Conservation (phyloP, 768 basidiomycete species). For the Boletus vermiculosoides region DNA sequence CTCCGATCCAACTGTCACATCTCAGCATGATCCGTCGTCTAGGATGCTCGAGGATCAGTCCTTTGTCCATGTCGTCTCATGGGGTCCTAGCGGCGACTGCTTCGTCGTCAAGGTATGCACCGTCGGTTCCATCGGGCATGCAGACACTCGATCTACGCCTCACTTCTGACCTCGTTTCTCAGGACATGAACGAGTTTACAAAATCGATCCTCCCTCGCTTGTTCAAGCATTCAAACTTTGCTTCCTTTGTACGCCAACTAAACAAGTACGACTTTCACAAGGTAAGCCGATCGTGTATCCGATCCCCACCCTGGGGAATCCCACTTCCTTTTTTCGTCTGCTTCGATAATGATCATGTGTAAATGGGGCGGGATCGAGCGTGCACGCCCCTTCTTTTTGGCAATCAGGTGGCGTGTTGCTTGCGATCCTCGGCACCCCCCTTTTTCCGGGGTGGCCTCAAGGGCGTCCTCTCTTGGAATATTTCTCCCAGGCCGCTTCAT, state of each 20-base stretch:
- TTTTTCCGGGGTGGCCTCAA: background rate
- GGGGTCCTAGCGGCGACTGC: slow-evolving; percentile 82
- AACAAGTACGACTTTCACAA: slow-evolving; percentile 99
- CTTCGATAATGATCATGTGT: slow-evolving; percentile 15
- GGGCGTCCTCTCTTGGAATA: background rate
- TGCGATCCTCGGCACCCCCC: background rate
- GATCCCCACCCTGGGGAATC: background rate
- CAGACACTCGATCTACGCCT: slow-evolving; percentile 25
- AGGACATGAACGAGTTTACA: slow-evolving; percentile 96
- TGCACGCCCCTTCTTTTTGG: slow-evolving; percentile 12
- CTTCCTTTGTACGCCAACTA: slow-evolving; percentile 77
- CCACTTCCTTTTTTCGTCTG: slow-evolving; percentile 2
- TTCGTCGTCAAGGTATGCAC: slow-evolving; percentile 78
- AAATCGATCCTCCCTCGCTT: slow-evolving; percentile 85
- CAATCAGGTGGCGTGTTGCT: background rate
- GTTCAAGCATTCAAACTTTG: slow-evolving; percentile 49
- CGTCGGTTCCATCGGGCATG: background rate
- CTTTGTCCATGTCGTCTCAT: slow-evolving; percentile 72
- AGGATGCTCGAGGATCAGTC: slow-evolving; percentile 88
- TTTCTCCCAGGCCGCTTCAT: background rate
- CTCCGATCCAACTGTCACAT: background rate
- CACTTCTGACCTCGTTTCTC: slow-evolving; percentile 12
- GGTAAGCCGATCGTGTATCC: slow-evolving; percentile 36
- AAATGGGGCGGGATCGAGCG: slow-evolving; percentile 18
- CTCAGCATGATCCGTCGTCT: slow-evolving; percentile 6